Conservation (phyloP, 2,329 filamentous ascomycete genomes). For the Uncinocarpus reesii region DNA sequence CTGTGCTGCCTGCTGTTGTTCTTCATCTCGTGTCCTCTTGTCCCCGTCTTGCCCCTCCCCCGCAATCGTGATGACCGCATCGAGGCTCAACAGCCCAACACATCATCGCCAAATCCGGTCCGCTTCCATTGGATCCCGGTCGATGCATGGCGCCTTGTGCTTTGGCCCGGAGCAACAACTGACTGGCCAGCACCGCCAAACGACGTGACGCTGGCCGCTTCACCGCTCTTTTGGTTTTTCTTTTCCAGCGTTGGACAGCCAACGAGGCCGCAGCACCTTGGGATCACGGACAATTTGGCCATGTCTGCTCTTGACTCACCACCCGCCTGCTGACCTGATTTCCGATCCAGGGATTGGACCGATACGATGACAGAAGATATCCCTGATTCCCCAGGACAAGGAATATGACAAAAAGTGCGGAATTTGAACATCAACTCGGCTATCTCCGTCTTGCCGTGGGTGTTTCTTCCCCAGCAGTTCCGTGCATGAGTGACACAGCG, state of each 20-base stretch:
- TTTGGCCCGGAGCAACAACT: not conserved
- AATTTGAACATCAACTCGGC: not conserved
- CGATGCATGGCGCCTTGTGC: not conserved
- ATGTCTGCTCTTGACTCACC: no score
- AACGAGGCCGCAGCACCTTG: not conserved
- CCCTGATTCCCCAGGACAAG: not conserved
- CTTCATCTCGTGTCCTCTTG: not conserved
- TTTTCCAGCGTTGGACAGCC: not conserved
- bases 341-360: no score
- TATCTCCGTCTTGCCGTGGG: slow-evolving; percentile 8
- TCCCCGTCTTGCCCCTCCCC: not conserved
- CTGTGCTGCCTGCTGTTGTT: not conserved
- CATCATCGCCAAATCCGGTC: not conserved
- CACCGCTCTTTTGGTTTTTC: slow-evolving; percentile 5
- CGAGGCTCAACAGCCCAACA: not conserved
- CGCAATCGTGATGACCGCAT: not conserved
- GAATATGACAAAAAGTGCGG: not conserved
- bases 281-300: not conserved
- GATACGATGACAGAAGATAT: no score
- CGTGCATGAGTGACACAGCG: no score
- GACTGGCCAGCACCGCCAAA: not conserved
- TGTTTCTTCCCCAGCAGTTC: not conserved
- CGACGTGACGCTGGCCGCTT: not conserved
- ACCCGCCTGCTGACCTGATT: no score
- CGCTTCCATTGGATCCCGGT: slow-evolving; percentile 1